Base-by-base conservation (phyloP, 2,329 filamentous ascomycete genomes). In the Fusarium tuaranense region DNA sequence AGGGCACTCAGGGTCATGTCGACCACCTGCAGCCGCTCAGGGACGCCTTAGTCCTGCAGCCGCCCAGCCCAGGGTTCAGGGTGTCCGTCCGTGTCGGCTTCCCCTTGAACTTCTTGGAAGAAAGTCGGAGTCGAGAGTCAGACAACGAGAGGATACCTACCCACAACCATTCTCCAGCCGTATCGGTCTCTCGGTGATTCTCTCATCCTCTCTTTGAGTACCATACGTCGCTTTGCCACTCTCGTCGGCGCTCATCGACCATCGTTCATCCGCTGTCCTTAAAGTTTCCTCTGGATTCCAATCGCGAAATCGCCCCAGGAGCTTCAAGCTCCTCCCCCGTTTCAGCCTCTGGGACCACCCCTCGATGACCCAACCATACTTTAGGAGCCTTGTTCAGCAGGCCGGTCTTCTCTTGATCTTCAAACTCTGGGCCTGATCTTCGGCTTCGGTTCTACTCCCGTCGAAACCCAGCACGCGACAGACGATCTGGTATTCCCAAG, bases 71-170 rank as follows among this genome's bases (percentile, higher is more conserved):
- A 73, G 70, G 71, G 72, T 68, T 69, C 71, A 73, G 70, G 71
- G 72, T 65, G 63, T 63, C 69, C 55, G 41, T 34, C 62, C 48
- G 38, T 60, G 46, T 48, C 32, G 60, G 36, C 57, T 75, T 71
- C 75, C 76, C 76, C 74, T 78, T 72, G 72, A 79, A 78, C 67
- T 74, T 70, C 70, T 51, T 63, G 60, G 70, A 73, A 68, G 48
- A 55, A 65, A 57, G 59, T 63, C 51, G 67, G 32, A 55, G 67
- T 30, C 48, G 48, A n/a, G 48, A 76, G 69, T 76, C 72, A 71
- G 68, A 75, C 65, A 65, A 74, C 64, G 41, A 68, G 70, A 75
- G 70, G 48, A 55, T 55, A 55, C 48, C 27, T 67, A 73, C 66
- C 76, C 76, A 78, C 73, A 73, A 65, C 65, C 58, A 66, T 60